Evolutionary conservation across 768 basidiomycete genomes (phyloP).

Genomic region (Gymnopilus junonius): DNA sequence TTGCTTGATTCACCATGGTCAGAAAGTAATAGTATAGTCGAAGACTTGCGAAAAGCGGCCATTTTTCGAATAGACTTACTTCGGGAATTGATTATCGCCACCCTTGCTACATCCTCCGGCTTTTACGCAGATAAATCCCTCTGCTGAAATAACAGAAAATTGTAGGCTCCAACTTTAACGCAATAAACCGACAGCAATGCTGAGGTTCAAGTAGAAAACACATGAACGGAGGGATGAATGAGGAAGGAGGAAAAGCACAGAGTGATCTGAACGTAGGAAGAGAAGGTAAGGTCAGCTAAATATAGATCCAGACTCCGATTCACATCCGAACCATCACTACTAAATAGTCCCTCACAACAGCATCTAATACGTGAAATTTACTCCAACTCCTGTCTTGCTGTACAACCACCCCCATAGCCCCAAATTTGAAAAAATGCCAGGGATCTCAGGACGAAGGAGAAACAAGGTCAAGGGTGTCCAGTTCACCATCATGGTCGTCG

Average conservation of each 20-base stretch:
- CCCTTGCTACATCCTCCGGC: constrained; percentile 10
- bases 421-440: constrained; percentile 39
- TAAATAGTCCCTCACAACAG: constrained; percentile 18
- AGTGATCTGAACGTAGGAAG: neutral
- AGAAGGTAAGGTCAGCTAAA: neutral
- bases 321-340: constrained; percentile 31
- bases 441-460: constrained; percentile 52
- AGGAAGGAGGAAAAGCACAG: neutral
- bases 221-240: too few species aligned
- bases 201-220: neutral
- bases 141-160: neutral
- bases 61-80: constrained; percentile 10
- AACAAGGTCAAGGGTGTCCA: constrained; percentile 91
- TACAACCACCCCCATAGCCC: constrained; percentile 8
- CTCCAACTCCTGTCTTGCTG: neutral
- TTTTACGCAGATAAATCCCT: constrained; percentile 20
- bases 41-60: constrained; percentile 9
- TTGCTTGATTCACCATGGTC: neutral
- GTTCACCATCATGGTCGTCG: constrained; percentile 89
- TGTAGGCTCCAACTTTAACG: too few species aligned
- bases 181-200: neutral
- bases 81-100: constrained; percentile 21
- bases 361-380: constrained; percentile 1
- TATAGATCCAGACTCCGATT: constrained; percentile 6
- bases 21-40: neutral